A percentile compares a stretch with the other conserved stretches of the same genome.
These are phyloP conservation scores for Leccinum griseonigrum DNA, from an alignment of 1,284 basidiomycete species.

Conservation along the genomic window DNA sequence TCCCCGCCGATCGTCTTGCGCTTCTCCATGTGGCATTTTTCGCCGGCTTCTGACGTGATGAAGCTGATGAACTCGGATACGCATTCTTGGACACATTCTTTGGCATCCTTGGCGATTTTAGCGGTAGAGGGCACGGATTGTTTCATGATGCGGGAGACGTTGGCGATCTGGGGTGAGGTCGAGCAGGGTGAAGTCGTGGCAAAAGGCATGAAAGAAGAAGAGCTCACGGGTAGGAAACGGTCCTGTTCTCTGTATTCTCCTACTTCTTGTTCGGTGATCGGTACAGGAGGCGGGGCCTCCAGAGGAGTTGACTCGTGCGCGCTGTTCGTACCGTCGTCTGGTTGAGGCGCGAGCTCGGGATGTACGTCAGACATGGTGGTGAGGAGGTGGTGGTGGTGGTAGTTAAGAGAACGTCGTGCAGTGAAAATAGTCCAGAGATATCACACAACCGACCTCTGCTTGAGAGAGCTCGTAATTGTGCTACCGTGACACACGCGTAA, in stretches of 20 bases:
- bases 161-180: slow-evolving; percentile 72
- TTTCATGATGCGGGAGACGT: slow-evolving; percentile 96
- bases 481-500: neutral
- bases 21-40: slow-evolving; percentile 87
- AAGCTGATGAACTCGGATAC: slow-evolving; percentile 96
- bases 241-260: slow-evolving; percentile 93
- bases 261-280: slow-evolving; percentile 88
- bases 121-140: slow-evolving; percentile 84
- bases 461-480: neutral
- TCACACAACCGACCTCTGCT: slow-evolving; percentile 3
- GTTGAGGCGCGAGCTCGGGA: slow-evolving; percentile 53
- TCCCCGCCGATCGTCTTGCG: slow-evolving; percentile 88
- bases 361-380: slow-evolving; percentile 51
- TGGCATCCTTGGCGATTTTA: slow-evolving; percentile 96
- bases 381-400: neutral
- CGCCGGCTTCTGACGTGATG: slow-evolving; percentile 88
- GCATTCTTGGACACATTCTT: slow-evolving; percentile 95
- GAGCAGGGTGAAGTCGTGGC: neutral
- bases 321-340: slow-evolving; percentile 44
- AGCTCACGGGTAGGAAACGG: slow-evolving; percentile 76
- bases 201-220: neutral
- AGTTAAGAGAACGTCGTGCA: neutral
- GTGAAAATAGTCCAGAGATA: slow-evolving; percentile 1
- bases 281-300: slow-evolving; percentile 55
- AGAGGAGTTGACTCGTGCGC: slow-evolving; percentile 37